A percentile compares a stretch with the other conserved stretches of the same genome.
Conservation (phyloP, 768 basidiomycete species). For the Leccinellum rugosiceps region DNA sequence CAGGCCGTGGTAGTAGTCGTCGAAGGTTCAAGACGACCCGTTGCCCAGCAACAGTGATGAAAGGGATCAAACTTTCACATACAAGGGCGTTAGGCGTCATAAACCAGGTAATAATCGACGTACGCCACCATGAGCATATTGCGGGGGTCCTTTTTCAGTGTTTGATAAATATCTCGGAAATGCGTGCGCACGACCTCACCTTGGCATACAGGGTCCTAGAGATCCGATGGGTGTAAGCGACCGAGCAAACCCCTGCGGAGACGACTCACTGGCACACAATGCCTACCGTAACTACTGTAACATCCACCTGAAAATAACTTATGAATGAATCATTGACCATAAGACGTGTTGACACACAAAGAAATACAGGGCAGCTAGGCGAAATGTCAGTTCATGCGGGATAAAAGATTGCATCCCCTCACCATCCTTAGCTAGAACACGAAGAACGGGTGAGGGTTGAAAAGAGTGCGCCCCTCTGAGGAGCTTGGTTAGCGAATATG, state of each 20-base stretch:
- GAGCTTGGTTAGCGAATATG: background rate
- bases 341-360: background rate
- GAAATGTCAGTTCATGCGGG: background rate
- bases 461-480: background rate
- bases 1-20: background rate
- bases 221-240: background rate
- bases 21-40: constrained; percentile 18
- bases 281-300: background rate
- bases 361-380: background rate
- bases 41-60: constrained; percentile 16
- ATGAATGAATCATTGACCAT: background rate
- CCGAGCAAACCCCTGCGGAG: background rate
- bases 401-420: background rate
- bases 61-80: constrained; percentile 4
- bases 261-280: constrained; percentile 5
- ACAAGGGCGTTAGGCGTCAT: background rate
- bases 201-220: background rate
- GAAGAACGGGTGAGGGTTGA: constrained; percentile 1
- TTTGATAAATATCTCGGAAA: background rate
- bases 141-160: constrained; percentile 1
- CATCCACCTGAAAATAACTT: background rate
- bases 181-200: background rate
- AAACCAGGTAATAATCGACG: background rate
- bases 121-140: constrained; percentile 1
- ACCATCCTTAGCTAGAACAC: constrained; percentile 8